Percentiles rank a stretch among this genome's conserved stretches.
These are phyloP conservation scores for Penicillium expansum DNA, from an alignment of 2,329 filamentous ascomycete genomes.

Conservation along the genomic window DNA sequence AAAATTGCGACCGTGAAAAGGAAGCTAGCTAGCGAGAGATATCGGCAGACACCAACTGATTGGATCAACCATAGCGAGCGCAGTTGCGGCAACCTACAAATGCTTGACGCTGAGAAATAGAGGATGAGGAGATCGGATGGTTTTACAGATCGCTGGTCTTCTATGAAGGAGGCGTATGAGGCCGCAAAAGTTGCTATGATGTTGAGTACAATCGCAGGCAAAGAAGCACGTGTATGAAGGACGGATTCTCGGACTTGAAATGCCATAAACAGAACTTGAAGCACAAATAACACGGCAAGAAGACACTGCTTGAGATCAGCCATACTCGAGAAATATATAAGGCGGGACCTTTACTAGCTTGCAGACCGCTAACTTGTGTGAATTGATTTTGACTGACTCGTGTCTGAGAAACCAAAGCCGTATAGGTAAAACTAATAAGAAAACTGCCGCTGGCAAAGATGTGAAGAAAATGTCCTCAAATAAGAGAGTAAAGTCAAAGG, in stretches of 20 bases:
- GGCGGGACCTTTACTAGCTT: background rate
- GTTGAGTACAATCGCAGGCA: background rate
- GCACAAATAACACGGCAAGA: background rate
- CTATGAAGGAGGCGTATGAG: background rate
- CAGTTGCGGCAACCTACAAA: conserved; percentile 1
- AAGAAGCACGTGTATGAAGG: background rate
- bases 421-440: background rate
- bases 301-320: background rate
- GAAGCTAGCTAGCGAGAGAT: background rate
- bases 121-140: conserved; percentile 6
- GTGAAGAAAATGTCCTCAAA: conserved; percentile 2
- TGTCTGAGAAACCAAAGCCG: background rate
- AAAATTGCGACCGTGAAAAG: background rate
- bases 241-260: background rate
- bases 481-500: background rate
- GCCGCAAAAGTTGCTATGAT: background rate
- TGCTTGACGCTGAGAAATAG: conserved; percentile 6
- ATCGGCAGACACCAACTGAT: background rate
- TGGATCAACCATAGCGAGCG: conserved; percentile 6
- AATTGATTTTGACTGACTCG: background rate
- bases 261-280: background rate
- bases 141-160: conserved; percentile 1
- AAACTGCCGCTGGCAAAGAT: background rate
- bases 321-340: background rate
- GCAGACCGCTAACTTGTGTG: background rate